These are phyloP conservation scores for Amanita molliuscula DNA, from an alignment of 768 basidiomycete species.

Conservation along the genomic window DNA sequence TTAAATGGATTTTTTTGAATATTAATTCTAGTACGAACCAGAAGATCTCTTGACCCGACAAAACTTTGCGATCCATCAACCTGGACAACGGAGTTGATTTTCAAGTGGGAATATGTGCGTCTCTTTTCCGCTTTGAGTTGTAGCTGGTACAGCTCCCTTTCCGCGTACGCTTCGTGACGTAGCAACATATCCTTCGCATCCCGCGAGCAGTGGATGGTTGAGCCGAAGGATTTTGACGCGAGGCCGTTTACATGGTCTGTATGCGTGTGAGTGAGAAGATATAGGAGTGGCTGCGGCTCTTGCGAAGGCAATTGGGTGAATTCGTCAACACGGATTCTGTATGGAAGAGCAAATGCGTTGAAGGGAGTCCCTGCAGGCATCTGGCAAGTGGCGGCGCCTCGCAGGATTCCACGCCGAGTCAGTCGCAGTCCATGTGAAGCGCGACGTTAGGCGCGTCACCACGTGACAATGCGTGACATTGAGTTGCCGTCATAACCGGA, in stretches of 20 bases:
- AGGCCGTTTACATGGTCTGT: slow-evolving; percentile 80
- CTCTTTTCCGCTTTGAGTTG: slow-evolving; percentile 39
- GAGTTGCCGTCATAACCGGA: too few species aligned
- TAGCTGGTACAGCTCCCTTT: slow-evolving; percentile 47
- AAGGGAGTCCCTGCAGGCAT: slow-evolving; percentile 78
- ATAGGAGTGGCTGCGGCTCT: slow-evolving; percentile 35
- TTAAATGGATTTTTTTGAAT: neutral
- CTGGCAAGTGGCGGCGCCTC: neutral
- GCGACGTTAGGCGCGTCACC: neutral
- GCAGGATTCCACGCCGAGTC: neutral
- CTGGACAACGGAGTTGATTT: slow-evolving; percentile 36
- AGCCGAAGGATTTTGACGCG: slow-evolving; percentile 62
- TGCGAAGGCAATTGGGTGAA: slow-evolving; percentile 40
- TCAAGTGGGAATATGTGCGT: slow-evolving; percentile 60
- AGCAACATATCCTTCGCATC: slow-evolving; percentile 86
- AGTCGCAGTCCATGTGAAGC: neutral
- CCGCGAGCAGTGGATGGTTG: slow-evolving; percentile 63
- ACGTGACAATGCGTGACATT: neutral
- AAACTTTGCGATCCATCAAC: slow-evolving; percentile 39
- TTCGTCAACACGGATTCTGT: slow-evolving; percentile 78
- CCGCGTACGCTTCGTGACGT: slow-evolving; percentile 58
- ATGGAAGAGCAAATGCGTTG: slow-evolving; percentile 67
- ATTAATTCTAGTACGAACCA: slow-evolving; percentile 32
- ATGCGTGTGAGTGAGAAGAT: slow-evolving; percentile 86
- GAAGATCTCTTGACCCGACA: slow-evolving; percentile 51